These are phyloP conservation scores for Aegilops sharonensis DNA, from an alignment of 176 grass and related monocot genomes.

Conservation along the genomic window DNA sequence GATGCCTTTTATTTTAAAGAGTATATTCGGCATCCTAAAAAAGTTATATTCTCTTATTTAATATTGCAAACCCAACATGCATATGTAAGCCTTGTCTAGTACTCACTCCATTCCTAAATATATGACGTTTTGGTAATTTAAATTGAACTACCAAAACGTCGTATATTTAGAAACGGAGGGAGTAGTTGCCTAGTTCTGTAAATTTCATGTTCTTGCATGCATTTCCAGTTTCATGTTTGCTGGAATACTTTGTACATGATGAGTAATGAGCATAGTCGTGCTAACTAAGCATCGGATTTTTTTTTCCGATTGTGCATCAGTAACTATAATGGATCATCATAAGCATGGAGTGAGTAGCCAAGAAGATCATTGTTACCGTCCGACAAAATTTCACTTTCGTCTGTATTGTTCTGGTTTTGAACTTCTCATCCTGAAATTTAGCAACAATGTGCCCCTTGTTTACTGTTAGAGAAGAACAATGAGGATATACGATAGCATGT, in stretches of 20 bases:
- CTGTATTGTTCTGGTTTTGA: background rate
- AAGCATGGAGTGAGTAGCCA: background rate
- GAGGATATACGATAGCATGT: background rate
- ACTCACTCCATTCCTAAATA: too few species aligned
- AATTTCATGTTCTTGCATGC: background rate
- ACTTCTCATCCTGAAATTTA: background rate
- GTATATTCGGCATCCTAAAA: background rate
- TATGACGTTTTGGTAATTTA: too few species aligned
- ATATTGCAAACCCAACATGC: background rate
- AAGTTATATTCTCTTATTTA: background rate
- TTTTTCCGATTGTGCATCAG: background rate
- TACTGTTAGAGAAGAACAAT: background rate
- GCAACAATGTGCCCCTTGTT: background rate
- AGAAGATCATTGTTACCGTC: background rate
- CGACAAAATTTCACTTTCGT: background rate
- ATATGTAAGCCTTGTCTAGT: background rate
- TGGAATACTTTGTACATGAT: background rate
- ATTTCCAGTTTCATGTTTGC: conserved; percentile 4
- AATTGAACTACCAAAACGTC: too few species aligned
- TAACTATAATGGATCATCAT: background rate
- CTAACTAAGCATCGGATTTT: background rate
- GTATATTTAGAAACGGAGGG: too few species aligned
- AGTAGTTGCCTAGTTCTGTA: background rate
- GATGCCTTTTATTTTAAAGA: background rate
- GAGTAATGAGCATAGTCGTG: background rate